Evolutionary conservation across 805 yeast genomes (phyloP), one percentile per base, ranked within the genome.

Genomic region (Candida coquimbonensis): DNA sequence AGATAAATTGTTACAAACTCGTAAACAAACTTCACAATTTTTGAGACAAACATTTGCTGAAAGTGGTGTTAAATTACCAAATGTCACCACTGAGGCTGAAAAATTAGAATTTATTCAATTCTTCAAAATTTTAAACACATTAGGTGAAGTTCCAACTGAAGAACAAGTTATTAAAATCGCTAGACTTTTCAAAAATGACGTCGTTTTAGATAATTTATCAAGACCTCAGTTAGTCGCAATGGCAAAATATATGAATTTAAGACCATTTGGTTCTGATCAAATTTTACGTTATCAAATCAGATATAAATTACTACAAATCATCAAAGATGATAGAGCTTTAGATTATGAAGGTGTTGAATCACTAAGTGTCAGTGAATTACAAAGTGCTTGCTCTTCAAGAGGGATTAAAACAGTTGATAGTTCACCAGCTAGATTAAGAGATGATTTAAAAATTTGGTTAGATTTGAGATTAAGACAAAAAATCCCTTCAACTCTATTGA

Each of bases 261-360:
- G 87, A 61, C 95, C 97, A 1, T 91, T 85, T 63, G 99, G 99
- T 32, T 85, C 96, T 6, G 96, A 91, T 64, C 80, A 80, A 56
- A 86, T 93, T 64, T 70, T 93, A 59, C 83, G 99, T 60, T 93
- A 93, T 69, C 84, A 90, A 64, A 89, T 91, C 58, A 83, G 99
- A 67, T 90, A 89, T 69, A 81, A 85, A 61, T 76, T 93, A 79
- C 75, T 91, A 54, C 89, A 86, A 59, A 86, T 90, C 69, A 91
- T 89, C 64, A 83, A 83, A 59, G 99, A 91, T 66, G 99, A 91
- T 64, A 78, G 83, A 56, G 82, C 90, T 36, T 87, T 91, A 52
- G 95, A 86, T 58, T 88, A 87, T 63, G 99, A 91, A 69, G 98
- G 98, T 47, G 93, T 90, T 42, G 90, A 84, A 42, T 75, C 87